These are phyloP conservation scores for Logfia minima DNA, from an alignment of 129 eudicot species.

Conservation along the genomic window DNA sequence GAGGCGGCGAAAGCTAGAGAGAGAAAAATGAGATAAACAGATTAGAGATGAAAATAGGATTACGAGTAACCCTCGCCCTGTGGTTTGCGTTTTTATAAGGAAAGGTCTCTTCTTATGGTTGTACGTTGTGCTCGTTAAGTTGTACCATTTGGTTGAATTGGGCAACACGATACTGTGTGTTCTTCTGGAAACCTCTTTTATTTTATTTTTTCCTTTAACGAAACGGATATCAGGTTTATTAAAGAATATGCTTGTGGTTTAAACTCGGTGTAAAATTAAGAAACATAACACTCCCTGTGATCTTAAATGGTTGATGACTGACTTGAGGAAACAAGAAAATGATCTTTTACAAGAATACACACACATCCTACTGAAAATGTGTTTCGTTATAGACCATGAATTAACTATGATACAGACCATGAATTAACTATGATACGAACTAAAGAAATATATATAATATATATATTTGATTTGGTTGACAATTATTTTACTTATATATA, in stretches of 20 bases:
- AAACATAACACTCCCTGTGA: too few species aligned
- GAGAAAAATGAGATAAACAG: conserved; percentile 3
- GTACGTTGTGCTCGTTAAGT: neutral
- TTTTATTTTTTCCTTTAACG: neutral
- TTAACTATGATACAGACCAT: too few species aligned
- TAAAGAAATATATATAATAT: too few species aligned
- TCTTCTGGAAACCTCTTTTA: neutral
- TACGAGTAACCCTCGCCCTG: neutral
- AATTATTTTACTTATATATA: too few species aligned
- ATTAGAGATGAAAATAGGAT: neutral
- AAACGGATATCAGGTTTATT: neutral
- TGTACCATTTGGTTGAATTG: neutral
- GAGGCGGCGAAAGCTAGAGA: conserved; percentile 31
- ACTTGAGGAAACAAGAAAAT: too few species aligned
- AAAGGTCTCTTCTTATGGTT: neutral
- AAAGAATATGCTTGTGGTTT: neutral
- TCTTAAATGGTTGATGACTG: too few species aligned
- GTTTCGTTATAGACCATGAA: too few species aligned
- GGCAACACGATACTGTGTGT: neutral
- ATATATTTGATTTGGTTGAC: too few species aligned
- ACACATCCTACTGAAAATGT: too few species aligned
- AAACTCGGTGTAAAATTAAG: too few species aligned
- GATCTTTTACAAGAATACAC: too few species aligned
- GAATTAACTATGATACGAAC: too few species aligned
- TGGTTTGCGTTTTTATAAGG: neutral